Conservation (phyloP, 208 protist species). For the Leishmania braziliensis region DNA sequence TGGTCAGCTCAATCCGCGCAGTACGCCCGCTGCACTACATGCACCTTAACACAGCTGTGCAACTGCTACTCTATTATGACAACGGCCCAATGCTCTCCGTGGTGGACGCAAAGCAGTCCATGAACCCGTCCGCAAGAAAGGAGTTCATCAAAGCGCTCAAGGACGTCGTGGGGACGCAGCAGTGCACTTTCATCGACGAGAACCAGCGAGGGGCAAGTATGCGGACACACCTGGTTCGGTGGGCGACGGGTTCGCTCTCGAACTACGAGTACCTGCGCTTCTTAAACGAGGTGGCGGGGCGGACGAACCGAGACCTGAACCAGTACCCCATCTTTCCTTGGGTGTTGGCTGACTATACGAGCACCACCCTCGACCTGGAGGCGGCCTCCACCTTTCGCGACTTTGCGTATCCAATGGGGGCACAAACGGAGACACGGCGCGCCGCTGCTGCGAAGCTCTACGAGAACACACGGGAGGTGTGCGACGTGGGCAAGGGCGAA, state of each 20-base stretch:
- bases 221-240: slow-evolving; percentile 80
- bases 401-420: slow-evolving; percentile 96
- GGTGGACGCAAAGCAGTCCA: slow-evolving; percentile 83
- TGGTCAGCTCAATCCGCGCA: slow-evolving; percentile 46
- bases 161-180: slow-evolving; percentile 51
- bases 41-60: slow-evolving; percentile 86
- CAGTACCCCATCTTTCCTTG: slow-evolving; percentile 97
- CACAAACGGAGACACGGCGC: slow-evolving; percentile 84
- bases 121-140: slow-evolving; percentile 80
- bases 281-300: slow-evolving; percentile 91
- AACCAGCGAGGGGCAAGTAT: slow-evolving; percentile 48
- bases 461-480: slow-evolving; percentile 46
- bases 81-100: slow-evolving; percentile 80
- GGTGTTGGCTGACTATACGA: slow-evolving; percentile 92
- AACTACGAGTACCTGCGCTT: slow-evolving; percentile 95
- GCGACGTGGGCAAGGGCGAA: slow-evolving; percentile 35
- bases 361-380: slow-evolving; percentile 74
- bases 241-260: slow-evolving; percentile 90
- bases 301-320: slow-evolving; percentile 91
- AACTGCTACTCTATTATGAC: slow-evolving; percentile 69
- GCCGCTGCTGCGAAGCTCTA: slow-evolving; percentile 81
- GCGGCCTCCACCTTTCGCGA: slow-evolving; percentile 86
- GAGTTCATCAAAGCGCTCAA: slow-evolving; percentile 70
- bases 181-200: slow-evolving; percentile 69
- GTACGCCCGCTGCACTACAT: slow-evolving; percentile 82